phyloP scores from a whole-genome alignment of 805 yeast genomes.

The Hanseniaspora lachancei region DNA sequence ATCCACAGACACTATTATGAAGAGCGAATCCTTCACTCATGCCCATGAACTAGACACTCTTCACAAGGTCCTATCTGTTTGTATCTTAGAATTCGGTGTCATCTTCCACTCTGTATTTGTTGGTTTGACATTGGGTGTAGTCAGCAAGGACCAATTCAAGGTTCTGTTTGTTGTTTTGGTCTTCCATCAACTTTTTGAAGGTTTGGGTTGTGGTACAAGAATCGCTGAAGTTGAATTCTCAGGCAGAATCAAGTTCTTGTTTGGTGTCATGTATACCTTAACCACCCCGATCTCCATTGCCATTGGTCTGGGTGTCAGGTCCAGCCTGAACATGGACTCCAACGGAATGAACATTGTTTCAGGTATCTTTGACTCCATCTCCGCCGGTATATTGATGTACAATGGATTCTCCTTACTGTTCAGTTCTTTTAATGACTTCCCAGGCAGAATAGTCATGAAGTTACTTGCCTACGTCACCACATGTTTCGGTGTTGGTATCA shows the following conservation, averaged over 20 bases:
- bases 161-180: slow-evolving; percentile 57
- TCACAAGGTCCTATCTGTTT: slow-evolving; percentile 42
- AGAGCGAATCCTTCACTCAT: neutral
- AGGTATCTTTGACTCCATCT: slow-evolving; percentile 62
- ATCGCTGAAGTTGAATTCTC: slow-evolving; percentile 48
- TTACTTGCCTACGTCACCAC: slow-evolving; percentile 39
- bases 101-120: slow-evolving; percentile 73
- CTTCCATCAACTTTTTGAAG: slow-evolving; percentile 75
- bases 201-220: slow-evolving; percentile 73
- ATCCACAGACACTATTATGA: neutral
- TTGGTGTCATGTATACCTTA: slow-evolving; percentile 38
- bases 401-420: slow-evolving; percentile 59
- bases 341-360: slow-evolving; percentile 48
- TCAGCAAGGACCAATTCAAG: slow-evolving; percentile 57
- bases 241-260: slow-evolving; percentile 42
- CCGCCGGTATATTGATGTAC: slow-evolving; percentile 66
- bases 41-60: slow-evolving; percentile 35
- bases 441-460: slow-evolving; percentile 37
- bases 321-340: slow-evolving; percentile 46
- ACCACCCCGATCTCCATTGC: slow-evolving; percentile 67
- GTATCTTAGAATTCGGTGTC: slow-evolving; percentile 64
- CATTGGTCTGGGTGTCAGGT: slow-evolving; percentile 64
- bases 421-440: slow-evolving; percentile 51
- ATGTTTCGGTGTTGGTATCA: slow-evolving; percentile 58
- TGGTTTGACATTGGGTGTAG: slow-evolving; percentile 63